Base-by-base conservation (phyloP, 306 rosid species). In the Corylus avellana region DNA sequence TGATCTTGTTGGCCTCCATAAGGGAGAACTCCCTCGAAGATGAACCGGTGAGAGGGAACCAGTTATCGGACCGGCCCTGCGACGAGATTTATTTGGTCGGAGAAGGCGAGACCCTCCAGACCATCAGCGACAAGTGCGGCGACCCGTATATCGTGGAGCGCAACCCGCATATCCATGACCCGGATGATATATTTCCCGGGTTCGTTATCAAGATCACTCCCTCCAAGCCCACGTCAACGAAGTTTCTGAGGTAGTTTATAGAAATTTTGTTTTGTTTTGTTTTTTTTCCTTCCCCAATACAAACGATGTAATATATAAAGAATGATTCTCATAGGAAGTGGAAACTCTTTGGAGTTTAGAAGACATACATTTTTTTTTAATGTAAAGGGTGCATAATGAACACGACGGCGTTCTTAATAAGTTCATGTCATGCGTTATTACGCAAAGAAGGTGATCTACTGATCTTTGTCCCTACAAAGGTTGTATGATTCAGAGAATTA, bases 111-210 rank as follows among this genome's bases (percentile, higher is more conserved):
- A 71, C 75, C 42, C 37, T 71, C 57, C 58, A 71, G 44, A 71
- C 57, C 44, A 71, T 71, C 75, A 71, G 55, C 39, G 75, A 71
- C 42, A 71, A 71, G 75, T 71, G 75, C 58, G 42, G 20, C 42
- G 75, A 71, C 7, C 75, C 70, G 5, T 77, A 14, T 49, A 67
- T 77, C 44, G 64, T 77, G 7, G 80, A 77, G 64, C 53, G 64
- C 16, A 77, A 77, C 73, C 80, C 80, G 1, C 80, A 77, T 67
- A 77, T 77, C 12, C 62, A 77, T 50, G 74, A 67, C 22, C 80
- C 74, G 0, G 80, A 77, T 80, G 98, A 93, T 79, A 97, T 93
- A 3, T 93, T 85, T 80, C 98, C 98, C 1, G 98, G 98, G 11
- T 85, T 93, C 61, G 97, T 93, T 50, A 93, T 93, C 83, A 90